Percentiles rank a stretch among this genome's conserved stretches.
Conservation (phyloP, 768 basidiomycete species). For the Panus rudis region DNA sequence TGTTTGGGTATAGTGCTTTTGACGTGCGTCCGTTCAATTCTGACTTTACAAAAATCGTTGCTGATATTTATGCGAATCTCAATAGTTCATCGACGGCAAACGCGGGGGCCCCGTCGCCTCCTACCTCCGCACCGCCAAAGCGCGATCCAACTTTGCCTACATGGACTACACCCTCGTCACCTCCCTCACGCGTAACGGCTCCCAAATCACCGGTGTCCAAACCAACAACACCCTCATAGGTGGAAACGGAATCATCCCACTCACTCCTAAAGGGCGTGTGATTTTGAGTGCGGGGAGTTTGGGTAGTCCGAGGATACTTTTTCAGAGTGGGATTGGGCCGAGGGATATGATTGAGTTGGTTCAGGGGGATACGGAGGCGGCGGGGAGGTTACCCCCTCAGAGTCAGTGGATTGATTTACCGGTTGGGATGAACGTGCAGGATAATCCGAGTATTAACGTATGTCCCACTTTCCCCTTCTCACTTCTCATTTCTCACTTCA, state of each 20-base stretch:
- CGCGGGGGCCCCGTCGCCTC: conserved; percentile 52
- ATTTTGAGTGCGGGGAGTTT: conserved; percentile 52
- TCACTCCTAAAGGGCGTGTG: conserved; percentile 52
- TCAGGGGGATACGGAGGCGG: conserved; percentile 37
- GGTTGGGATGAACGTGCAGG: conserved; percentile 49
- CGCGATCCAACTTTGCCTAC: conserved; percentile 45
- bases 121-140: conserved; percentile 50
- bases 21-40: conserved; percentile 16
- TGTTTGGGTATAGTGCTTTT: conserved; percentile 46
- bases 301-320: conserved; percentile 50
- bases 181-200: conserved; percentile 50
- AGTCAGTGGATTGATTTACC: conserved; percentile 51
- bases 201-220: conserved; percentile 49
- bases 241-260: conserved; percentile 46
- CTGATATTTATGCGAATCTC: not conserved
- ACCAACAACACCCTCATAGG: conserved; percentile 54
- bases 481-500: not conserved
- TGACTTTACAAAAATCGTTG: not conserved
- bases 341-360: conserved; percentile 49
- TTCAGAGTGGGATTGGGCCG: conserved; percentile 57
- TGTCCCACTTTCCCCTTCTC: conserved; percentile 11
- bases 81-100: conserved; percentile 27
- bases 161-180: conserved; percentile 41
- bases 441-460: conserved; percentile 60
- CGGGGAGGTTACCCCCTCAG: conserved; percentile 39